phyloP scores from a whole-genome alignment of 163 green algal genomes.

The Chlorella variabilis region DNA sequence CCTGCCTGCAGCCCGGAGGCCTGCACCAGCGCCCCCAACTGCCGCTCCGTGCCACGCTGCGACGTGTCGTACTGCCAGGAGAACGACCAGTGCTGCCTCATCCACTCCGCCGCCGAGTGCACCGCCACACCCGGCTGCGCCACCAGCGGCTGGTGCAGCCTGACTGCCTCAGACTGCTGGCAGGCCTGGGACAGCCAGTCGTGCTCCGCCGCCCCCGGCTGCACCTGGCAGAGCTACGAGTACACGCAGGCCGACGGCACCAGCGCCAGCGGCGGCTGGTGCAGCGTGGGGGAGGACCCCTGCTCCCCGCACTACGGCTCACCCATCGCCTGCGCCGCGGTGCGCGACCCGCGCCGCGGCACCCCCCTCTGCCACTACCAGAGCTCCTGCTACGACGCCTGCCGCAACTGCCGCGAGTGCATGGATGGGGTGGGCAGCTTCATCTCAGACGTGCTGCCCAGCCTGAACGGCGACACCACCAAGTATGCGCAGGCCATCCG shows the following conservation, averaged over 20 bases:
- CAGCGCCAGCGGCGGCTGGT: neutral
- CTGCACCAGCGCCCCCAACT: neutral
- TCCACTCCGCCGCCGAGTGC: neutral
- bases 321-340: neutral
- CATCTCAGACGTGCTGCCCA: neutral
- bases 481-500: neutral
- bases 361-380: slow-evolving; percentile 7
- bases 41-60: slow-evolving; percentile 23
- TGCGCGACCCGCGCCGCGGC: neutral
- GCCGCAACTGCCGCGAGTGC: neutral
- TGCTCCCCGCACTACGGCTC: neutral
- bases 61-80: slow-evolving; percentile 1
- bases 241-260: neutral
- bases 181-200: neutral
- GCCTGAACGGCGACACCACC: neutral
- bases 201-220: neutral
- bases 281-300: neutral
- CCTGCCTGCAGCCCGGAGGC: too few species aligned
- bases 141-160: neutral
- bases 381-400: slow-evolving; percentile 8
- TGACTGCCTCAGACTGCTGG: slow-evolving; percentile 4
- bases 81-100: slow-evolving; percentile 17
- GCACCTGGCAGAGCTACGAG: neutral
- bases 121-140: neutral
- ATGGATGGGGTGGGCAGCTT: neutral